These are phyloP conservation scores for Apium graveolens DNA, from an alignment of 129 eudicot genomes.

Conservation along the genomic window DNA sequence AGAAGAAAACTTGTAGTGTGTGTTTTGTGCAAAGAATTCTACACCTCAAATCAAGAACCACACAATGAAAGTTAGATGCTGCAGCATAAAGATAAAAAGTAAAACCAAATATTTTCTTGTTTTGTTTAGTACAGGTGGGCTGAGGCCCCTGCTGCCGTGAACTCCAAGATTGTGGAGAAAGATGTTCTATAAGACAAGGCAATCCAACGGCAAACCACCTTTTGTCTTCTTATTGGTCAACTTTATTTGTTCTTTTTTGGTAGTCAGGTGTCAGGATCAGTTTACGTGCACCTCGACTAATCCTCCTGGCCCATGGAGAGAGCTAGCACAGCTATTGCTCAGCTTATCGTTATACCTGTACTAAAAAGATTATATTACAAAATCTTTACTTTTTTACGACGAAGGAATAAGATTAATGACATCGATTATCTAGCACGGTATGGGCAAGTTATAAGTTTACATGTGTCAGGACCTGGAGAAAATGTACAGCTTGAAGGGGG, in stretches of 20 bases:
- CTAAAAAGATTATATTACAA: background rate
- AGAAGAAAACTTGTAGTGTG: background rate
- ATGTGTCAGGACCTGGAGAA: background rate
- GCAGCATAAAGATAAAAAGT: background rate
- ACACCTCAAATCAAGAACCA: background rate
- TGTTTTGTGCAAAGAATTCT: background rate
- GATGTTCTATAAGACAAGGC: background rate
- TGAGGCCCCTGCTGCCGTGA: background rate
- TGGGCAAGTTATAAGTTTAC: background rate
- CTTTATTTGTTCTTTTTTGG: too few species aligned
- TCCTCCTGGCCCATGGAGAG: too few species aligned
- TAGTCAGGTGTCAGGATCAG: too few species aligned
- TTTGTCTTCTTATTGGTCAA: background rate
- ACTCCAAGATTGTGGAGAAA: conserved; percentile 4
- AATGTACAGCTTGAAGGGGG: background rate
- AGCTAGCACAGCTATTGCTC: too few species aligned
- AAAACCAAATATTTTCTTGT: background rate
- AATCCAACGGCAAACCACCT: conserved; percentile 9
- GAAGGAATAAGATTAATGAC: background rate
- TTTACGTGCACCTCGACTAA: too few species aligned
- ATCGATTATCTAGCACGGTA: background rate
- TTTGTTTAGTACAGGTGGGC: background rate
- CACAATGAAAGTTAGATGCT: conserved; percentile 4
- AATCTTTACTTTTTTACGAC: background rate
- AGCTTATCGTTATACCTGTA: background rate